Base-by-base conservation (phyloP, 176 grass and related monocot species). In the Olyra latifolia region DNA sequence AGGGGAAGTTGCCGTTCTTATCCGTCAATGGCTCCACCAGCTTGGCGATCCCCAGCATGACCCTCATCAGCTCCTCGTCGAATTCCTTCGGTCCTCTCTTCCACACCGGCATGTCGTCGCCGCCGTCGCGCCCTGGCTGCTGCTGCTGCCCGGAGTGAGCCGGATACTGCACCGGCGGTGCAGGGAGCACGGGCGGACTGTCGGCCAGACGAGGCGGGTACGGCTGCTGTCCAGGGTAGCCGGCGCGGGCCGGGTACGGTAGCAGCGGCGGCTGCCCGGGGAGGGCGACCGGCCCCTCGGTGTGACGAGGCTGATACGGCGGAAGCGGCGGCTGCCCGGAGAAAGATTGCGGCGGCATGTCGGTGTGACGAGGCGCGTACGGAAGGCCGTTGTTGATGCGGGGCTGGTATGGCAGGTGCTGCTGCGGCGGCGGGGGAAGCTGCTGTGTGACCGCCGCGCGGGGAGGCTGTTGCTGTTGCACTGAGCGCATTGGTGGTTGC, bases 1-100 rank as follows among this genome's bases (percentile, higher is more conserved):
- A 89, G 41, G 87, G 87, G 82, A 89, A 89, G 82, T 56, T 64
- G 71, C 87, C 87, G 63, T 85, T 80, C 82, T 80, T 85, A 76
- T 89, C 87, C 45, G 41, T 85, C 20, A 89, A 60, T 79, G 87
- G 87, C 63, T 89, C 87, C 62, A 89, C 82, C 54, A 89, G 29
- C 82, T 76, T 89, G 63, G 87, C 87, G 82, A 89, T 89, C 44
- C 82, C 82, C 7, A 67, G 78, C 87, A 89, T 89, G 6, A 89
- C 63, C 82, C 87, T 80, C 87, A 74, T 71, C 54, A 89, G 23
- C 87, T 89, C 87, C 25, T 54, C 76, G 35, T 76, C 38, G 76
- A 89, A 89, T 62, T 80, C 82, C 55, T 70, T 22, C 45, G 69
- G 17, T 0, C 63, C 39, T 25, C 35, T 89, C 82, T 80, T 84